Conservation (phyloP, 129 eudicot genomes). For the Lactuca sativa region DNA sequence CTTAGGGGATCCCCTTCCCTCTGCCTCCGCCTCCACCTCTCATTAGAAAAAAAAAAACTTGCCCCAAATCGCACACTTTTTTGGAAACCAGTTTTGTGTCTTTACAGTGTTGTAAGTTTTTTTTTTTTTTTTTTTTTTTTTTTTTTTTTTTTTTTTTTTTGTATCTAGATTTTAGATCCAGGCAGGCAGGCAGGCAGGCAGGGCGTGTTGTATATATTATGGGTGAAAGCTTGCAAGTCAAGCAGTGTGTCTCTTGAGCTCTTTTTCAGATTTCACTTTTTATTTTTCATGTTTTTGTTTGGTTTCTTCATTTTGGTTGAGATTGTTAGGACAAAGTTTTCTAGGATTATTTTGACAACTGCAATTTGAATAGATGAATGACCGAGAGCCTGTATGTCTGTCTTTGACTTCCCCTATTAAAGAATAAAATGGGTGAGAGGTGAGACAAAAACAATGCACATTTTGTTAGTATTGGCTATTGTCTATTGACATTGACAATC, state of each 20-base stretch:
- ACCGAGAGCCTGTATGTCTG: too few relatives aligned
- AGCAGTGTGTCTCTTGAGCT: not conserved
- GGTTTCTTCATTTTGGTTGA: not conserved
- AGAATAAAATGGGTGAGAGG: too few relatives aligned
- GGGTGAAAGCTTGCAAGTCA: not conserved
- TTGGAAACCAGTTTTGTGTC: slow-evolving; percentile 17
- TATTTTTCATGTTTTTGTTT: too few relatives aligned
- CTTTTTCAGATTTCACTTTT: not conserved
- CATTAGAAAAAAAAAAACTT: slow-evolving; percentile 7
- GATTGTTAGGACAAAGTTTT: too few relatives aligned
- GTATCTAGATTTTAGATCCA: not conserved
- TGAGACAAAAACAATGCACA: too few relatives aligned
- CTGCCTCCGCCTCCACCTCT: not conserved
- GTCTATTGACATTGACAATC: too few relatives aligned
- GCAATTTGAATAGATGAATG: too few relatives aligned
- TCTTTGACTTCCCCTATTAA: too few relatives aligned
- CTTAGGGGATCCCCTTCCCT: slow-evolving; percentile 41
- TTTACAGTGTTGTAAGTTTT: slow-evolving; percentile 24
- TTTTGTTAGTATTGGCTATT: too few relatives aligned
- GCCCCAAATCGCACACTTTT: not conserved
- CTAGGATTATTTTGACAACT: too few relatives aligned
- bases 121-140: not conserved
- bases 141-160: not conserved
- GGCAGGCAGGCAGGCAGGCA: too few relatives aligned
- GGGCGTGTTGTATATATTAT: slow-evolving; percentile 21